These are phyloP conservation scores for Dactylellina haptotyla DNA, from an alignment of 2,329 filamentous ascomycete species.

Conservation along the genomic window DNA sequence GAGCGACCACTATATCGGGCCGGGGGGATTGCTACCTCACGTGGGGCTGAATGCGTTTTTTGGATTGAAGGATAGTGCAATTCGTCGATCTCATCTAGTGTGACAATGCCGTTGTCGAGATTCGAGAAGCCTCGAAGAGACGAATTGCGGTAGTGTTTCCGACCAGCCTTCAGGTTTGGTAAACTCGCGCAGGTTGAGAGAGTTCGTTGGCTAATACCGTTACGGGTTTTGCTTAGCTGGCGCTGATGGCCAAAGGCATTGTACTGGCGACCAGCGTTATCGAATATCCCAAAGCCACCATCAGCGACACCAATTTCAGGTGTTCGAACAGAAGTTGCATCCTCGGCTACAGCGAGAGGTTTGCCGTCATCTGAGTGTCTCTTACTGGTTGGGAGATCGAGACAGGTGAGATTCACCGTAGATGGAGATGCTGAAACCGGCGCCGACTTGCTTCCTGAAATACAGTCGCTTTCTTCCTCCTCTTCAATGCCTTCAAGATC, in stretches of 20 bases:
- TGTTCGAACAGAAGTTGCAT: neutral
- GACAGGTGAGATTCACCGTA: slow-evolving; percentile 37
- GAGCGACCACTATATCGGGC: slow-evolving; percentile 51
- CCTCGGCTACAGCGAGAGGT: slow-evolving; percentile 23
- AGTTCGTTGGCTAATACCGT: slow-evolving; percentile 26
- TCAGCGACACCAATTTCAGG: slow-evolving; percentile 49
- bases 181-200: slow-evolving; percentile 49
- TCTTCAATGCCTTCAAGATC: slow-evolving; percentile 51
- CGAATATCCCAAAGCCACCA: slow-evolving; percentile 50
- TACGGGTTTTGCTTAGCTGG: slow-evolving; percentile 46
- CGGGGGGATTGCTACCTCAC: slow-evolving; percentile 50
- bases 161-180: slow-evolving; percentile 43
- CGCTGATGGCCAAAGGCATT: slow-evolving; percentile 48
- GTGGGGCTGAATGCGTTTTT: slow-evolving; percentile 33
- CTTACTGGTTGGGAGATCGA: neutral
- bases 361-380: slow-evolving; percentile 39
- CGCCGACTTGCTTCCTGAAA: slow-evolving; percentile 40
- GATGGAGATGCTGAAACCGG: slow-evolving; percentile 51
- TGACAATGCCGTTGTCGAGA: slow-evolving; percentile 48
- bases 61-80: slow-evolving; percentile 22
- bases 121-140: slow-evolving; percentile 41
- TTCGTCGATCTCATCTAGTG: slow-evolving; percentile 44
- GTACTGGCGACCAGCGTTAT: slow-evolving; percentile 42
- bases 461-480: slow-evolving; percentile 22
- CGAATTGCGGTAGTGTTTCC: slow-evolving; percentile 48